phyloP scores from a whole-genome alignment of 78 protist species.

The Dictyostelium intermedium region DNA sequence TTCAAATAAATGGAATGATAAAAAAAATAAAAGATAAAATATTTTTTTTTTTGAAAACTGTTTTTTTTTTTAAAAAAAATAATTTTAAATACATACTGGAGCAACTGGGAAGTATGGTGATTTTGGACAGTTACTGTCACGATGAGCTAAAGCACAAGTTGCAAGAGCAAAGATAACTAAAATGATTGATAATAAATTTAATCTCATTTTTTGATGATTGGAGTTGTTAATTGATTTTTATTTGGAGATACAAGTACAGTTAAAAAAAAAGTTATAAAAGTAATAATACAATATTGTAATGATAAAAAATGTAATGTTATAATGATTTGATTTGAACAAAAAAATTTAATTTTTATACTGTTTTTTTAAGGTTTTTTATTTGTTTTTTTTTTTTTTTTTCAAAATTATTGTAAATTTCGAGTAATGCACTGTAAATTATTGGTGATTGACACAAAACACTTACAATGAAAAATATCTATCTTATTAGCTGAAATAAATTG shows the following conservation, averaged over 20 bases:
- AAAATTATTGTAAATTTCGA: not conserved
- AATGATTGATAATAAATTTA: not conserved
- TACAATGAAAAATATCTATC: not conserved
- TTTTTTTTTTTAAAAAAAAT: not conserved
- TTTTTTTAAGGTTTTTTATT: not conserved
- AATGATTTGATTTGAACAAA: not conserved
- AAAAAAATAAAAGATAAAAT: no score
- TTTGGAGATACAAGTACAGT: not conserved
- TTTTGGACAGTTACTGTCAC: not conserved
- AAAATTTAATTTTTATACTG: not conserved
- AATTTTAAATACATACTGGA: not conserved
- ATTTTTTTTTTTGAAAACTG: no score
- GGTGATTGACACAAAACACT: not conserved
- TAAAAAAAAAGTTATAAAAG: not conserved
- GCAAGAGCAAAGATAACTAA: constrained; percentile 3
- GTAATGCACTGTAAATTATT: not conserved
- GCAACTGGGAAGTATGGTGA: not conserved
- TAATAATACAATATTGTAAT: not conserved
- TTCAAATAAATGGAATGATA: no score
- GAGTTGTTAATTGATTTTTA: not conserved
- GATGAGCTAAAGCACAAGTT: not conserved
- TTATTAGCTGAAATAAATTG: not conserved
- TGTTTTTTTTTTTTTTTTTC: not conserved
- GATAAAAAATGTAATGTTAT: constrained; percentile 3
- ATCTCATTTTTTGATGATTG: not conserved